Evolutionary conservation across 805 yeast genomes (phyloP), one percentile per base, ranked within the genome.

Genomic region (Myxozyma udenii): DNA sequence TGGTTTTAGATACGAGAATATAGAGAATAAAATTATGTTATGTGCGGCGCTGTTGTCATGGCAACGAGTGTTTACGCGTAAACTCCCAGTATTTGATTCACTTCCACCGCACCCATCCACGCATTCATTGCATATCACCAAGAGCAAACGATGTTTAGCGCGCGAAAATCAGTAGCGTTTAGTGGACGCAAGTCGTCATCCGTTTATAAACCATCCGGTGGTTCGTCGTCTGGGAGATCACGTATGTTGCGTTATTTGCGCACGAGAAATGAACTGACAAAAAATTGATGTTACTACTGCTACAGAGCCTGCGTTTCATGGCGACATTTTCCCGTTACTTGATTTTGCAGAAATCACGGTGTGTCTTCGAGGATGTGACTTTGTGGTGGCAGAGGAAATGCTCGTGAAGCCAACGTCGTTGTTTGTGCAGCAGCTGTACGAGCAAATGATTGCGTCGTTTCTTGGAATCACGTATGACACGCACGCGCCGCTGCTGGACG

Each of bases 361-460:
- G 9, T 80, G 84, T 61, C 67, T 84, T 32, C 80, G 78, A 53
- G 79, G 79, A 50, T 81, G 86, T 64, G 83, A 80, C 51, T 78
- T 84, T 36, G 65, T 72, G 11, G 85, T 80, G 0, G 74, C 78
- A 18, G 87, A 81, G 57, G 87, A 82, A 30, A 73, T 76, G 45
- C 71, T 84, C 1, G 55, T 70, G 4, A 77, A 73, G 59, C 91
- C 91, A 9, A 76, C 81, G 0, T 71, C 80, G 9, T 75, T 74
- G 45, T 83, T 75, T 61, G 73, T 83, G 7, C 76, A 74, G 38
- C 68, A 77, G 16, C 67, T 83, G 22, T 79, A 79, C 51, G 81
- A 79, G 60, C 85, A 81, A 61, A 75, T 84, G 22, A 66, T 84
- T 32, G 86, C 82, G 46, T 71, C 77, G 3, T 83, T 83, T 57